Base-by-base conservation (phyloP, 176 grass and related monocot genomes). In the Aegilops umbellulata region DNA sequence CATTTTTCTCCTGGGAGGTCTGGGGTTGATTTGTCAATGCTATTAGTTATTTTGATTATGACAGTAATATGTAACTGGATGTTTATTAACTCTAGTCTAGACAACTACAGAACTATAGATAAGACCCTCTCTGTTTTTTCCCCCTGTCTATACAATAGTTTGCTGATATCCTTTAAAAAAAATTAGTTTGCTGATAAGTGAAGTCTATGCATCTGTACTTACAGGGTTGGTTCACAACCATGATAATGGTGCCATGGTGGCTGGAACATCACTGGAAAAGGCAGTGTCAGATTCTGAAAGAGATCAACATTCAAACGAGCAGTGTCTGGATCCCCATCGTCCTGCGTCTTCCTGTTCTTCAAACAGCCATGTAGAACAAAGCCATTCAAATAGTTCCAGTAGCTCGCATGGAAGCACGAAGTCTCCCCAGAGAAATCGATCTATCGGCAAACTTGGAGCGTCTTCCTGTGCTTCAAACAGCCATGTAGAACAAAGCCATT, bases 401-500 rank as follows among this genome's bases (percentile, higher is more conserved):
- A 89, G 65, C 62, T 84, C 80, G 15, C 62, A 42, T 41, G 71
- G 65, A 31, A 89, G 69, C 38, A 73, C 10, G 7, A 90, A 55
- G 26, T 74, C 71, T 82, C 23, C 73, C 16, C 47, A 11, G 34
- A 83, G 78, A 22, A 32, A 24, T 10, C 81, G 44, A 36, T 74
- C 88, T 70, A 63, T 69, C 34, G 1, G 82, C 6, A 90, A 82
- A 69, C 68, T n/a, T n/a, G n/a, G n/a, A n/a, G n/a, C 13, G 30
- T 79, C 79, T 86, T 86, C 79, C 13, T 71, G 65, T 79, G 81
- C 79, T 7, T 46, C 24, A 24, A 80, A 19, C 53, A 73, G 65
- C 29, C 71, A 74, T 74, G 69, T 80, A 55, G 77, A 84, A 57
- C 80, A 39, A 79, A 84, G 67, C 76, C 60, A 2, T 89, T 79